Evolutionary conservation across 345 rosid genomes (phyloP).

Genomic region (Lumnitzera littorea): DNA sequence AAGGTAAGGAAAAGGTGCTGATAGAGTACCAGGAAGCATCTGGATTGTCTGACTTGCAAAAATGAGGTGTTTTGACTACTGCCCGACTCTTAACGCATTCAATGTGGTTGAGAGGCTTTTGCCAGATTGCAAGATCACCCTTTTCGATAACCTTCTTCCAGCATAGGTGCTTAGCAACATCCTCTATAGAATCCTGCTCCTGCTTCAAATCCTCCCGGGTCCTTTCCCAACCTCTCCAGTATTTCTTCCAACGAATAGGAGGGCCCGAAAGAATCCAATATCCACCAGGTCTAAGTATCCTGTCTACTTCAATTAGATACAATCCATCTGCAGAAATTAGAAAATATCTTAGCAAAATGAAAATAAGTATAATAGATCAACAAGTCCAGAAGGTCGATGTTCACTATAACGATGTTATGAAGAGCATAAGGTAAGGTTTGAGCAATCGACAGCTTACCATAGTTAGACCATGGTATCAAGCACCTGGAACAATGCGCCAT

Average conservation of each 20-base stretch:
- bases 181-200: slow-evolving; percentile 88
- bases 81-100: slow-evolving; percentile 51
- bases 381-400: background rate
- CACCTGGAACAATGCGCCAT: slow-evolving; percentile 98
- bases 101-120: slow-evolving; percentile 83
- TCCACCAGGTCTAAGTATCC: slow-evolving; percentile 93
- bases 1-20: background rate
- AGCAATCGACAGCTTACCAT: slow-evolving; percentile 32
- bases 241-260: slow-evolving; percentile 77
- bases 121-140: slow-evolving; percentile 67
- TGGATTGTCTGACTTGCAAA: slow-evolving; percentile 60
- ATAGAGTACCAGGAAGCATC: slow-evolving; percentile 67
- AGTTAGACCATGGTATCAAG: slow-evolving; percentile 74
- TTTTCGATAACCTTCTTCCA: slow-evolving; percentile 87
- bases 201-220: slow-evolving; percentile 63
- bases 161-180: slow-evolving; percentile 66
- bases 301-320: slow-evolving; percentile 82
- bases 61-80: slow-evolving; percentile 42
- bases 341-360: no score
- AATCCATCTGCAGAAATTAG: slow-evolving; percentile 49
- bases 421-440: no score
- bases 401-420: background rate
- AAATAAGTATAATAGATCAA: no score
- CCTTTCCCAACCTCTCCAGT: slow-evolving; percentile 98
- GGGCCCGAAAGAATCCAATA: slow-evolving; percentile 98